Base-by-base conservation (phyloP, 805 yeast genomes). In the Ogataea dorogensis region DNA sequence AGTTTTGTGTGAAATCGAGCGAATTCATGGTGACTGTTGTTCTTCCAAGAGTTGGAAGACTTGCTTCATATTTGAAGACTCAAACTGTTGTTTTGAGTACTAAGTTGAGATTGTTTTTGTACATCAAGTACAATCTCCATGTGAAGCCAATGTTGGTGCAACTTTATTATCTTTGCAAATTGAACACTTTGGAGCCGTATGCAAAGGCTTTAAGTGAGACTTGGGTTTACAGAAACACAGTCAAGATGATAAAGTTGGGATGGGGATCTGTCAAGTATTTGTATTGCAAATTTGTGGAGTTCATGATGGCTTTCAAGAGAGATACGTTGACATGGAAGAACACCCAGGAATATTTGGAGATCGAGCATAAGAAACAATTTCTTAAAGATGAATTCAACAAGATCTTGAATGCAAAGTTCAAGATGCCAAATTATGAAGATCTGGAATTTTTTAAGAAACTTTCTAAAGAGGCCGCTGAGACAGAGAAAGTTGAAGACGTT, bases 331-430 rank as follows among this genome's bases (percentile, higher is more conserved):
- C 43, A 18, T 50, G 50, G 38, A 56, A 49, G 27, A 42, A 47
- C 12, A 48, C 58, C 15, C 49, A 50, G n/a, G 50, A 49, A 23
- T 58, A 53, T 31, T 47, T 46, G 43, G 32, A 47, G 10, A 41
- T 60, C 14, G 63, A 63, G 42, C 43, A 35, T 24, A 61, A 61
- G 47, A 50, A 49, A 34, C 48, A 58, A 21, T 63, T 62, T 39
- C 35, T 63, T 33, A 54, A 51, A 34, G 47, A 44, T 14, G 63
- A 57, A 43, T 52, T 58, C 35, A 54, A 57, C 42, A 58, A 53
- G 41, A 28, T 57, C 12, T 43, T 55, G 33, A 47, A 47, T 33
- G 55, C 59, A 15, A 54, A 53, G 18, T 51, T 58, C 44, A 50
- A 59, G 33, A 49, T 57, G 13, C 54, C 56, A 18, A 44, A 35